Base-by-base conservation (phyloP, 768 basidiomycete species). In the Tricholomella constricta region DNA sequence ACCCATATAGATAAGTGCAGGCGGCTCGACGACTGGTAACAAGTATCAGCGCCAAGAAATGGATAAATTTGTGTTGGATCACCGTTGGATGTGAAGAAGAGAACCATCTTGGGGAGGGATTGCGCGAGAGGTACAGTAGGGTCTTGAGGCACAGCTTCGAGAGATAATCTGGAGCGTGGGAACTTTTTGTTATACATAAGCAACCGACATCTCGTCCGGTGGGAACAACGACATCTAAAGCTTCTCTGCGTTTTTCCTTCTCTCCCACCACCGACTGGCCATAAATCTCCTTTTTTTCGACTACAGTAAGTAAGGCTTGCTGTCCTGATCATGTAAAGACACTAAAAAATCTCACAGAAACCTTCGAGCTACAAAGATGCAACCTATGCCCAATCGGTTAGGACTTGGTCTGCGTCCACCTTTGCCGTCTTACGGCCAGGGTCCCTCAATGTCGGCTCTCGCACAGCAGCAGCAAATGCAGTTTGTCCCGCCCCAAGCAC, bases 321-420 rank as follows among this genome's bases (percentile, higher is more conserved):
- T 17, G 12, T 45, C 35, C 26, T 2, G 25, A 23, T 4, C 10
- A 17, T 10, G 17, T 9, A 35, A 20, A 40, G 10, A 6, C 11
- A 4, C 31, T 34, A 20, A 46, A 46, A 20, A 35, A 15, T 47
- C 48, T 46, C 40, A 51, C 38, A 52, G 45, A n/a, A 22, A 22
- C 14, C 25, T 48, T 6, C 20, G 41, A 56, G 37, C 29, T 50
- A 35, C 50, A 40, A 73, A 62, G 63, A 89, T 88, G 86, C 84
- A 88, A 72, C 84, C 82, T 48, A 67, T 73, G 59, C 78, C 80
- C 54, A 91, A 89, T 75, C 82, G 91, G 67, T 75, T 90, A 67
- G 90, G 89, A 75, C 87, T 93, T 76, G 91, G 91, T 77, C 79
- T 91, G 77, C 89, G 90, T 78, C 87, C 88, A 59, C 84, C 89